phyloP scores from a whole-genome alignment of 202 grass and related monocot genomes.

The Alloteropsis angusta region DNA sequence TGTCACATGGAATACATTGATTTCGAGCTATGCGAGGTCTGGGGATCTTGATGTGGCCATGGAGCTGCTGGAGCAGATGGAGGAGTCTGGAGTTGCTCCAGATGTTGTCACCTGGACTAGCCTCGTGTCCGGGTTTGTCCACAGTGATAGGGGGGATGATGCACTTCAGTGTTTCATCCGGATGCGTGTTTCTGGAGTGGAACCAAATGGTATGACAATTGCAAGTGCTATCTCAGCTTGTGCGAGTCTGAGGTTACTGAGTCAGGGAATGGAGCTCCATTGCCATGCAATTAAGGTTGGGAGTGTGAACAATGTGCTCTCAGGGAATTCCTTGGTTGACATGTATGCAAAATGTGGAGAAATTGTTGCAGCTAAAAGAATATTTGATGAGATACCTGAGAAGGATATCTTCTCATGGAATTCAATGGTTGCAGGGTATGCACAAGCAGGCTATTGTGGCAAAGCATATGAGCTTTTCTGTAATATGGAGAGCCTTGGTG shows the following conservation, averaged over 20 bases:
- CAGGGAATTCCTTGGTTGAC: constrained; percentile 74
- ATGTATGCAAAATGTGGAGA: constrained; percentile 87
- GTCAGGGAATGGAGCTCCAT: constrained; percentile 60
- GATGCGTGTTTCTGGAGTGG: constrained; percentile 59
- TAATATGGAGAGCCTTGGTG: constrained; percentile 58
- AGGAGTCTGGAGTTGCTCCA: constrained; percentile 42
- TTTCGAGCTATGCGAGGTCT: constrained; percentile 53
- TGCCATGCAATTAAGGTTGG: constrained; percentile 60
- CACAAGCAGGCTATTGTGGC: constrained; percentile 63
- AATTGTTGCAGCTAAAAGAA: constrained; percentile 44
- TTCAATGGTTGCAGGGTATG: constrained; percentile 86
- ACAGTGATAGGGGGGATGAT: constrained; percentile 44
- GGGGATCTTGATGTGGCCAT: constrained; percentile 49
- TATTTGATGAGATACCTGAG: constrained; percentile 59
- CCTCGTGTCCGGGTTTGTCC: constrained; percentile 71
- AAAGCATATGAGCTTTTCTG: constrained; percentile 84
- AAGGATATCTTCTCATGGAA: constrained; percentile 98
- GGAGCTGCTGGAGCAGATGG: constrained; percentile 66
- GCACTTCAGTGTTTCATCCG: constrained; percentile 54
- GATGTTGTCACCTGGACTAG: constrained; percentile 86
- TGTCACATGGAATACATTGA: constrained; percentile 79
- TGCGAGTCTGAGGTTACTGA: constrained; percentile 58
- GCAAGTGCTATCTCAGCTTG: constrained; percentile 69
- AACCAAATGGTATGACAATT: constrained; percentile 73
- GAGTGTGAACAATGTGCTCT: constrained; percentile 43